Conservation (phyloP, 139 green algal genomes). For the Chlorella sp. region DNA sequence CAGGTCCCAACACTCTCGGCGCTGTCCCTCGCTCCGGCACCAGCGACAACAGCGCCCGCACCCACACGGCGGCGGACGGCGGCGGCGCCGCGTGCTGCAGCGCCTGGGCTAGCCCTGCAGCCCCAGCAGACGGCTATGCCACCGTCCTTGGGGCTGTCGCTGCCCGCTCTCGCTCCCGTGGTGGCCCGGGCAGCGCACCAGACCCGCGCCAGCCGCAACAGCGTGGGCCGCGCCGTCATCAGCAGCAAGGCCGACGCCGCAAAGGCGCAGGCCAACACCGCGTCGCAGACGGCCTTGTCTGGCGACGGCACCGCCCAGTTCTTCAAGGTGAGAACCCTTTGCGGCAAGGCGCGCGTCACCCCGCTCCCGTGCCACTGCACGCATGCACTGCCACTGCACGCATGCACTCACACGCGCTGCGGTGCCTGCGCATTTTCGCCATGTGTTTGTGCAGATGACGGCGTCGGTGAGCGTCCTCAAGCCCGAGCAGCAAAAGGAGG, state of each 20-base stretch:
- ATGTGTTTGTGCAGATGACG: background rate
- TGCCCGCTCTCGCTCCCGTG: background rate
- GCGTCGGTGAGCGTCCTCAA: slow-evolving; percentile 39
- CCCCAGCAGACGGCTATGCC: background rate
- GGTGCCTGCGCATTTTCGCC: background rate
- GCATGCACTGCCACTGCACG: background rate
- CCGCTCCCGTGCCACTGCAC: background rate
- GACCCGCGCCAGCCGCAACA: slow-evolving; percentile 3
- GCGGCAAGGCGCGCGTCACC: background rate
- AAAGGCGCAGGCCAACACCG: background rate
- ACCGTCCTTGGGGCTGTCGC: background rate
- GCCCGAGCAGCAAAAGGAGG: slow-evolving; percentile 65
- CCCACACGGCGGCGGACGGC: no score
- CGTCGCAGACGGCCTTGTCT: background rate
- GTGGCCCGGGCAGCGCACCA: background rate
- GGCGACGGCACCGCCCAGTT: slow-evolving; percentile 2
- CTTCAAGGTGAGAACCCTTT: slow-evolving; percentile 13
- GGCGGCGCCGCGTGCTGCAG: background rate
- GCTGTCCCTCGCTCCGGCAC: background rate
- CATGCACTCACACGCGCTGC: background rate
- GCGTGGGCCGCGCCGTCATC: background rate
- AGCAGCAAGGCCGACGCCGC: background rate
- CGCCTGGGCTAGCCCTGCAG: background rate
- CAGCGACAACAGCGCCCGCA: background rate
- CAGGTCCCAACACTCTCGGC: background rate